phyloP scores from a whole-genome alignment of 371 early-diverging fungal genomes.

The Apophysomyces elegans region DNA sequence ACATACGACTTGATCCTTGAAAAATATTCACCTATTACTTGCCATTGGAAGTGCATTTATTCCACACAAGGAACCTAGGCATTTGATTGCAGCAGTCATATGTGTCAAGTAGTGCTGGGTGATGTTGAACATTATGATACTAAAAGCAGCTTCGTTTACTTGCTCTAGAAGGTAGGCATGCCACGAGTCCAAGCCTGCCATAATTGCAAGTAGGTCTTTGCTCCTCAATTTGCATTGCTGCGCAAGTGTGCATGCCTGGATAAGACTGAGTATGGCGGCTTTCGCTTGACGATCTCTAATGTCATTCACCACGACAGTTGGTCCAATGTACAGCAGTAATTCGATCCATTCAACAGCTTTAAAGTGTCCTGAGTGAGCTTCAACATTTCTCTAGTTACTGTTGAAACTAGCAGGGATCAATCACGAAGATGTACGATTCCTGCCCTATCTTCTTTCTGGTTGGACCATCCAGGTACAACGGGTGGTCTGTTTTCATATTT shows the following conservation, averaged over 20 bases:
- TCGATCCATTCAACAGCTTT: neutral
- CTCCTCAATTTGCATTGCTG: neutral
- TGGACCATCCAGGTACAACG: conserved; percentile 49
- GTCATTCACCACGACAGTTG: neutral
- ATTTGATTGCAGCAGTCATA: neutral
- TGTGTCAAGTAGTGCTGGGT: neutral
- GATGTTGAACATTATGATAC: neutral
- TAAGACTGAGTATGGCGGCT: neutral
- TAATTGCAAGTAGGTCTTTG: neutral
- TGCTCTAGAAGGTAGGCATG: neutral
- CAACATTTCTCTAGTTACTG: neutral
- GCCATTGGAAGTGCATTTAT: neutral
- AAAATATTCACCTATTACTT: neutral
- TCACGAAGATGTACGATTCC: neutral
- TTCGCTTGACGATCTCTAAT: neutral
- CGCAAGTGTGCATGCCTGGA: neutral
- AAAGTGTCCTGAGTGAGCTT: neutral
- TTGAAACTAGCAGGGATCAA: neutral
- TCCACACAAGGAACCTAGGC: neutral
- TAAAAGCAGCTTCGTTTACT: neutral
- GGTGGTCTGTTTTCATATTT: conserved; percentile 10
- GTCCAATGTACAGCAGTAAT: neutral
- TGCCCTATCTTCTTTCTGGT: neutral
- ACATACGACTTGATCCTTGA: neutral
- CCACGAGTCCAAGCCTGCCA: neutral